Conservation (phyloP, 73 alveolate genomes). For the Blepharisma stoltei region DNA sequence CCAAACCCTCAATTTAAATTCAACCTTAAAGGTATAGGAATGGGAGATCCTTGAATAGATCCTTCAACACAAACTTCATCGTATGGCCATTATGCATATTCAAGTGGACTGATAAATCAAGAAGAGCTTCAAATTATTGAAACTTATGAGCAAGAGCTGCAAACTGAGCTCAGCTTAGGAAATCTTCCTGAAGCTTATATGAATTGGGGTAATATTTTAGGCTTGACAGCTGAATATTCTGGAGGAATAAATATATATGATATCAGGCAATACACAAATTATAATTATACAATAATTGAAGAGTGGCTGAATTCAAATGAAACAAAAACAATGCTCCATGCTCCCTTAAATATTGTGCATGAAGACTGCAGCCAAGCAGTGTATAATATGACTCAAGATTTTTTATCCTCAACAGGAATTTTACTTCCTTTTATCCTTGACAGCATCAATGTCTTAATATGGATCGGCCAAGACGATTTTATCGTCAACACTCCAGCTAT, state of each 20-base stretch:
- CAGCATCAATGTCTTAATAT: constrained; percentile 43
- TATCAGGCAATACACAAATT: constrained; percentile 47
- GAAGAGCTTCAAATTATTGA: constrained; percentile 16
- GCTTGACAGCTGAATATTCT: neutral
- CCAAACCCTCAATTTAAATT: neutral
- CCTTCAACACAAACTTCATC: constrained; percentile 27
- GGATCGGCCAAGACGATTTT: constrained; percentile 58
- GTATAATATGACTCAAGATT: constrained; percentile 48
- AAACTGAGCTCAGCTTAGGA: neutral
- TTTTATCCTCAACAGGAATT: constrained; percentile 44
- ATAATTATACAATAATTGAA: constrained; percentile 34
- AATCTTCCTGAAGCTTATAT: neutral
- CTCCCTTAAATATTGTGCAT: constrained; percentile 46
- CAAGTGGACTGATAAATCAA: constrained; percentile 21
- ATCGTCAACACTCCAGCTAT: constrained; percentile 62
- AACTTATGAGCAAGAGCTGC: neutral
- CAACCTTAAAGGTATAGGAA: constrained; percentile 54
- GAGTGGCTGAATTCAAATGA: constrained; percentile 30
- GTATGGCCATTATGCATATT: constrained; percentile 33
- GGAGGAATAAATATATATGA: constrained; percentile 58
- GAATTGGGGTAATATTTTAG: neutral
- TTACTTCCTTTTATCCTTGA: constrained; percentile 37
- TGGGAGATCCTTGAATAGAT: constrained; percentile 58
- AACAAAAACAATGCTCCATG: constrained; percentile 48
- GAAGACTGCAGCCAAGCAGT: constrained; percentile 49